Conservation (phyloP, 768 basidiomycete genomes). For the Gloeopeniophorella convolvens region DNA sequence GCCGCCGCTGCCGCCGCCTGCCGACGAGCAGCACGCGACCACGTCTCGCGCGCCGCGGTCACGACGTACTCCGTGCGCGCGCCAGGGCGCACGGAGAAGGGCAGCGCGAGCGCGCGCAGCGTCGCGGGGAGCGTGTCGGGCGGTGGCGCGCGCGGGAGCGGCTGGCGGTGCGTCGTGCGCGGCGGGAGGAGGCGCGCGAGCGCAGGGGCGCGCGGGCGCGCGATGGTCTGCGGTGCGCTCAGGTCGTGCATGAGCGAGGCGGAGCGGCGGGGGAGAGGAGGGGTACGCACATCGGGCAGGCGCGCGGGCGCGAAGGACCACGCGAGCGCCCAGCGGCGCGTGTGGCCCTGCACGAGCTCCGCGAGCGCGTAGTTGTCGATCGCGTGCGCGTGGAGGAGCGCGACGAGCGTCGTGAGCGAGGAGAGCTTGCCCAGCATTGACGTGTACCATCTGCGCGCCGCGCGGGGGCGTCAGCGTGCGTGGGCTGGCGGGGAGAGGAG, state of each 20-base stretch:
- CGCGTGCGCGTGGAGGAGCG: slow-evolving; percentile 44
- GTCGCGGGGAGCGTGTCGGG: slow-evolving; percentile 25
- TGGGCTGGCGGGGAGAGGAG: background rate
- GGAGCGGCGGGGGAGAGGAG: background rate
- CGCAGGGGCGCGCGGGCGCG: slow-evolving; percentile 34
- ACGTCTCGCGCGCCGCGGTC: slow-evolving; percentile 38
- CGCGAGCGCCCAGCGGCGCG: slow-evolving; percentile 85
- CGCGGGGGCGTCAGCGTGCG: too few species aligned
- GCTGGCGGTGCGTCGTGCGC: slow-evolving; percentile 49
- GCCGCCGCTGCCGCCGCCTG: slow-evolving; percentile 23
- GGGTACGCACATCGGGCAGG: slow-evolving; percentile 67
- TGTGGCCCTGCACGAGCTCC: slow-evolving; percentile 81
- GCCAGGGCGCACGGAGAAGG: slow-evolving; percentile 1
- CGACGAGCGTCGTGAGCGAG: slow-evolving; percentile 59
- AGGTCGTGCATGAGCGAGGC: slow-evolving; percentile 32
- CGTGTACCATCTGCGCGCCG: slow-evolving; percentile 86
- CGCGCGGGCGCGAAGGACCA: slow-evolving; percentile 70
- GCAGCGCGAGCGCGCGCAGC: slow-evolving; percentile 30
- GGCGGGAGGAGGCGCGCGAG: slow-evolving; percentile 50
- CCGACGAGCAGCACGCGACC: slow-evolving; percentile 64
- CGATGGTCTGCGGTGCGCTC: slow-evolving; percentile 31
- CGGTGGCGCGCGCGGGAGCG: slow-evolving; percentile 22
- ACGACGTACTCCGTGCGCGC: slow-evolving; percentile 1
- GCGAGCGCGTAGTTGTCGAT: slow-evolving; percentile 82
- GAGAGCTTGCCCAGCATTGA: slow-evolving; percentile 87